Conservation (phyloP, 768 basidiomycete species). For the Russula brevipes region DNA sequence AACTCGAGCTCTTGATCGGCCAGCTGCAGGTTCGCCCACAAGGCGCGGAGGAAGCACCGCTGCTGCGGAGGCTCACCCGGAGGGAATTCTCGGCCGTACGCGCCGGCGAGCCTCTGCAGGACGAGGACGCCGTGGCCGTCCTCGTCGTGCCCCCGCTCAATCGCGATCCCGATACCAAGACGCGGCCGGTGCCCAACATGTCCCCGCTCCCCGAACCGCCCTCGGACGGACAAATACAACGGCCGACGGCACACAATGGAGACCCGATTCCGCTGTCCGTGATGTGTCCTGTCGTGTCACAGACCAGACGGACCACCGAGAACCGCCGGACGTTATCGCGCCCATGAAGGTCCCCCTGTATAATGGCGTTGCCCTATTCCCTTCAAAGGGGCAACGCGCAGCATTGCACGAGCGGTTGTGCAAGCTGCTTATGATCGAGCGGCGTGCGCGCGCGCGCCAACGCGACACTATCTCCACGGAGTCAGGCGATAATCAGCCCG, state of each 20-base stretch:
- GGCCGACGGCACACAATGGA: neutral
- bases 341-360: conserved; percentile 53
- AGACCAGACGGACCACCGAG: conserved; percentile 13
- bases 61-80: conserved; percentile 61
- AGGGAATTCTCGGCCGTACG: conserved; percentile 51
- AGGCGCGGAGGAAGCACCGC: conserved; percentile 27
- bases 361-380: conserved; percentile 62
- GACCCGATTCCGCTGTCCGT: conserved; percentile 30
- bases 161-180: conserved; percentile 43
- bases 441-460: conserved; percentile 29
- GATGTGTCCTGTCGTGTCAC: conserved; percentile 28
- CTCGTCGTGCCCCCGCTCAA: conserved; percentile 65
- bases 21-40: conserved; percentile 35
- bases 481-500: neutral
- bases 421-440: conserved; percentile 47
- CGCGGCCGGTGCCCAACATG: conserved; percentile 34
- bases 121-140: conserved; percentile 56
- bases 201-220: conserved; percentile 10
- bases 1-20: conserved; percentile 56
- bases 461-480: neutral
- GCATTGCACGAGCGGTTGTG: conserved; percentile 47
- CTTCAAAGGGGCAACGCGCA: conserved; percentile 54
- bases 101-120: conserved; percentile 44
- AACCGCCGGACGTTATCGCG: conserved; percentile 31
- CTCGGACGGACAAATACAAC: neutral